Evolutionary conservation across 2,329 filamentous ascomycete species (phyloP).

Genomic region (Apiospora saccharicola): DNA sequence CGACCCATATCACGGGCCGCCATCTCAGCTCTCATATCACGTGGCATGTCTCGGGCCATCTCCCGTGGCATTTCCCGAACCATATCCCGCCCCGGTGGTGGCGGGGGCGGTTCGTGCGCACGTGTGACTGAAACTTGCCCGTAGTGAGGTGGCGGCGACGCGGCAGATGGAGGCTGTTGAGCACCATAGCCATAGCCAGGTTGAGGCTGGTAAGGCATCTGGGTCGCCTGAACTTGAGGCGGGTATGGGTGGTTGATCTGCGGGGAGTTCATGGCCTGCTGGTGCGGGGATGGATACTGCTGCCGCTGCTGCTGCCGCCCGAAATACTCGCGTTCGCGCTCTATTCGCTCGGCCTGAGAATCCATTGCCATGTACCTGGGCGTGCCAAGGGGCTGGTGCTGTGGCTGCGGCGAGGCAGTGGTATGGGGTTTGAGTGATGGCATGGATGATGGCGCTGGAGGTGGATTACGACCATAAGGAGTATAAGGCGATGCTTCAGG

Average conservation of each 20-base stretch:
- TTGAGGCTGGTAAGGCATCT: conserved; percentile 53
- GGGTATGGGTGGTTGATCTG: conserved; percentile 57
- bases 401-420: conserved; percentile 57
- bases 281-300: conserved; percentile 43
- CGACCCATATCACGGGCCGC: conserved; percentile 8
- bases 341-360: conserved; percentile 38
- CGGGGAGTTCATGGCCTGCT: conserved; percentile 52
- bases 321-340: conserved; percentile 60
- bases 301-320: conserved; percentile 40
- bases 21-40: conserved; percentile 16
- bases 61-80: conserved; percentile 26
- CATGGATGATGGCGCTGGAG: conserved; percentile 53
- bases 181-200: conserved; percentile 53
- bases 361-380: conserved; percentile 56
- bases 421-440: conserved; percentile 63
- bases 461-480: conserved; percentile 52
- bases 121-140: conserved; percentile 54
- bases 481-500: conserved; percentile 53
- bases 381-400: conserved; percentile 50
- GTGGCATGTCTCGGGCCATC: conserved; percentile 18
- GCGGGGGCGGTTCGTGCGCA: conserved; percentile 50
- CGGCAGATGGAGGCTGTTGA: conserved; percentile 49
- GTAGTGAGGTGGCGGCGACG: conserved; percentile 65
- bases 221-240: conserved; percentile 46
- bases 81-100: conserved; percentile 27